phyloP scores from a whole-genome alignment of 2,329 filamentous ascomycete species.

The Cylindrodendrum hubeiense region DNA sequence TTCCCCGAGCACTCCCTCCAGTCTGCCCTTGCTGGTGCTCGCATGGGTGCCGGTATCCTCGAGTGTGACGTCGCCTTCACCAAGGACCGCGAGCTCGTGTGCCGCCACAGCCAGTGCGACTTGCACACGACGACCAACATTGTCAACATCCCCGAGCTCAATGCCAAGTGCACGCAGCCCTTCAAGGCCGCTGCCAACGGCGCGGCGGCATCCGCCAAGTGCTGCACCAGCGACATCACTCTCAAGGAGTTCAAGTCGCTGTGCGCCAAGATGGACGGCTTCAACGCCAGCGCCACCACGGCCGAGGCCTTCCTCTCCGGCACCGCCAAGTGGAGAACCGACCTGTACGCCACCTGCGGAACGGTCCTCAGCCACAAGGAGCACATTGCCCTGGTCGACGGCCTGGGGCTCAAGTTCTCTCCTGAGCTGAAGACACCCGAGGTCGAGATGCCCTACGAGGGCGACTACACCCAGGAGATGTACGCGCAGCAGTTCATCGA shows the following conservation, averaged over 20 bases:
- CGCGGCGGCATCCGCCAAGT: slow-evolving; percentile 68
- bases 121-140: slow-evolving; percentile 78
- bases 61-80: slow-evolving; percentile 79
- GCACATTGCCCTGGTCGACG: slow-evolving; percentile 71
- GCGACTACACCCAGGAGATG: slow-evolving; percentile 72
- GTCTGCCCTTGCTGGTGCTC: slow-evolving; percentile 70
- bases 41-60: slow-evolving; percentile 75
- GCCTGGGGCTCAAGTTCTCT: slow-evolving; percentile 71
- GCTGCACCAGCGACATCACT: slow-evolving; percentile 80
- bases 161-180: slow-evolving; percentile 72
- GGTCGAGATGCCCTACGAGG: slow-evolving; percentile 77
- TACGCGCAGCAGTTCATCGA: slow-evolving; percentile 76
- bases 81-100: slow-evolving; percentile 73
- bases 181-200: slow-evolving; percentile 69
- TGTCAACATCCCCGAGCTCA: slow-evolving; percentile 70
- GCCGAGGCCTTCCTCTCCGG: slow-evolving; percentile 68
- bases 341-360: slow-evolving; percentile 74
- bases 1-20: slow-evolving; percentile 74
- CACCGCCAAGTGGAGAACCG: slow-evolving; percentile 72
- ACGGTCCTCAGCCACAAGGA: slow-evolving; percentile 72
- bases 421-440: slow-evolving; percentile 76
- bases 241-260: slow-evolving; percentile 75
- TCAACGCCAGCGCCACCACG: slow-evolving; percentile 69
- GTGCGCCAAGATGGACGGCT: slow-evolving; percentile 79
- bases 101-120: slow-evolving; percentile 76